A percentile compares a stretch with the other conserved stretches of the same genome.
Conservation (phyloP, 352 stramenopile species). For the Globisporangium irregulare region DNA sequence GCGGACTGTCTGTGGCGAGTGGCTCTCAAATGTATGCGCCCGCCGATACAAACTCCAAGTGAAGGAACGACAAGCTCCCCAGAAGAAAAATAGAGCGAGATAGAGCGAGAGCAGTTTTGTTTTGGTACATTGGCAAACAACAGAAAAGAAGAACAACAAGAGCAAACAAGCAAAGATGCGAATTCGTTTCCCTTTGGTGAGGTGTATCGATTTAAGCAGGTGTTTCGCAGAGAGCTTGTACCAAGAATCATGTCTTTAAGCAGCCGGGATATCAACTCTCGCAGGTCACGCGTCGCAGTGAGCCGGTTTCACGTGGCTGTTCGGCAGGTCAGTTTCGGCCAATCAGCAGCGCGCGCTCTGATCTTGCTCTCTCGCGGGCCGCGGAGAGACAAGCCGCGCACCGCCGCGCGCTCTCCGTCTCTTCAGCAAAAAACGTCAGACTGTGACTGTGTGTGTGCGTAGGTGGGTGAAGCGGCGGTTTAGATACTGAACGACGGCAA, state of each 20-base stretch:
- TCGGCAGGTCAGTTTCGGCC: background rate
- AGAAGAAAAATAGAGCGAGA: constrained; percentile 13
- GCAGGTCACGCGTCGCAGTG: background rate
- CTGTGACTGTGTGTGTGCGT: background rate
- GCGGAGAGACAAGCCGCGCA: constrained; percentile 8
- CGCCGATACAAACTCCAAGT: constrained; percentile 9
- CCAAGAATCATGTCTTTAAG: background rate
- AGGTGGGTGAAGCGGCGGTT: background rate
- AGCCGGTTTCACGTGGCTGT: constrained; percentile 10
- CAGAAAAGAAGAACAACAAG: background rate
- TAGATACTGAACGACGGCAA: background rate
- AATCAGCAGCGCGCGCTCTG: constrained; percentile 1
- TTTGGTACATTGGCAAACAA: constrained; percentile 11
- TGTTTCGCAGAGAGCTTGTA: background rate
- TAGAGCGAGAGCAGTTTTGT: constrained; percentile 25
- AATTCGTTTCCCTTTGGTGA: background rate
- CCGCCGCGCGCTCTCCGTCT: constrained; percentile 6
- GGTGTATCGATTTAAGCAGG: background rate
- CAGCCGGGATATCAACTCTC: background rate
- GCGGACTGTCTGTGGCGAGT: background rate
- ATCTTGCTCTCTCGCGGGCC: constrained; percentile 7
- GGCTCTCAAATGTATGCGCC: background rate
- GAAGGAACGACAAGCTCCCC: background rate
- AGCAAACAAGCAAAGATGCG: too few species aligned
- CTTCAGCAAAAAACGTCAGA: constrained; percentile 6